phyloP scores from a whole-genome alignment of 202 grass and related monocot genomes.

The Schoenoplectus tabernaemontani region DNA sequence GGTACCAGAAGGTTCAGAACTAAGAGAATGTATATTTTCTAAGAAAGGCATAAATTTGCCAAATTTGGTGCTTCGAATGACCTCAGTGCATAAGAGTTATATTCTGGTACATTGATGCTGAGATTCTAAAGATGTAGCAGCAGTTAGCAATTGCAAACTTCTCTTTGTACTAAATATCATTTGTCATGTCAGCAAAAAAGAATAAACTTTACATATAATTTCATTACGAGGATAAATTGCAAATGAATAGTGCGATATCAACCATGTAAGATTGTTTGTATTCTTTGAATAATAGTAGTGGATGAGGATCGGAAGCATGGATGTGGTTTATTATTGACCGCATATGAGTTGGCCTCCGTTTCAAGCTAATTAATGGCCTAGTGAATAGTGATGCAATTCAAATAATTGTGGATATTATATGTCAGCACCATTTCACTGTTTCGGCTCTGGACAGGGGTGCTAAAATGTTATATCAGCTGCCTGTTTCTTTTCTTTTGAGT shows the following conservation, averaged over 20 bases:
- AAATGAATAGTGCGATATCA: not conserved
- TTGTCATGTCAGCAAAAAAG: not conserved
- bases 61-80: not conserved
- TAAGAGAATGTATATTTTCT: not conserved
- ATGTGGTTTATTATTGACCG: not conserved
- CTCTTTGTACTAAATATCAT: not conserved
- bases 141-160: not conserved
- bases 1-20: not conserved
- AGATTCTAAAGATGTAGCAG: not conserved
- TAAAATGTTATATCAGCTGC: not conserved
- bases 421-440: not conserved
- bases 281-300: slow-evolving; percentile 5
- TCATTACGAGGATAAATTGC: not conserved
- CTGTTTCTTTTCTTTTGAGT: not conserved
- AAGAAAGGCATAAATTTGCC: not conserved
- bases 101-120: not conserved
- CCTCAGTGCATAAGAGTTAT: not conserved
- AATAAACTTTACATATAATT: not conserved
- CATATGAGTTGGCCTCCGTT: not conserved
- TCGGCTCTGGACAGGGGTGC: not conserved
- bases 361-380: not conserved
- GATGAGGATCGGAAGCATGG: slow-evolving; percentile 7
- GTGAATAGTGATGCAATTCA: slow-evolving; percentile 11
- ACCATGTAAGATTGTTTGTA: not conserved
- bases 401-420: not conserved